Percentiles rank a stretch among this genome's conserved stretches.
Conservation (phyloP, 495 filamentous ascomycete genomes). For the Cercophora samala region DNA sequence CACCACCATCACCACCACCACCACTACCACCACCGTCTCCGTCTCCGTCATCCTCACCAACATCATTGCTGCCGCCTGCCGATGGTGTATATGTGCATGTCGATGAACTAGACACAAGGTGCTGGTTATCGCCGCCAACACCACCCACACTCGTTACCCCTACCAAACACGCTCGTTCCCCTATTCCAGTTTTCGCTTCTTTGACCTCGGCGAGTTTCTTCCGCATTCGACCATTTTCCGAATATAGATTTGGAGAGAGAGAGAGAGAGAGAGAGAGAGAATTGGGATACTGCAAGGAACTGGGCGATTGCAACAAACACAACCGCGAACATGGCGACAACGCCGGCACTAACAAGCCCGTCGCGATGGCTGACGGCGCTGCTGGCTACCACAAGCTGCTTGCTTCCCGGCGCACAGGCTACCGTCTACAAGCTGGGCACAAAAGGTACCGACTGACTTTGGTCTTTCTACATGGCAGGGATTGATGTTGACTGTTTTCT, state of each 20-base stretch:
- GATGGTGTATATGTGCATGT: neutral
- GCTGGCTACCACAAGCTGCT: constrained; percentile 19
- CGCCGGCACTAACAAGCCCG: constrained; percentile 11
- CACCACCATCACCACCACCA: neutral
- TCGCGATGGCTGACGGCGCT: constrained; percentile 23
- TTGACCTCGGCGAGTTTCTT: neutral
- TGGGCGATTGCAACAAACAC: neutral
- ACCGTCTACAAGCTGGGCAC: constrained; percentile 29
- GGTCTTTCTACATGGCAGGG: no score
- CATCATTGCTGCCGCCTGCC: no score
- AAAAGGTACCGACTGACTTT: constrained; percentile 19
- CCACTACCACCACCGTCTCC: constrained; percentile 11
- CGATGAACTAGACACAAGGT: neutral
- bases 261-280: neutral
- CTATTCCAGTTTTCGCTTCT: neutral
- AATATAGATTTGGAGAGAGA: neutral
- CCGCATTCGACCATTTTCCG: neutral
- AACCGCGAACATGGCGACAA: constrained; percentile 9
- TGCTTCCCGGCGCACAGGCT: constrained; percentile 22
- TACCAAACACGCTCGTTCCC: constrained; percentile 3
- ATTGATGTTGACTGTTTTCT: constrained; percentile 14
- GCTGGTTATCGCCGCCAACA: neutral
- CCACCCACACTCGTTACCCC: constrained; percentile 5
- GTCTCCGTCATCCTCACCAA: constrained; percentile 5
- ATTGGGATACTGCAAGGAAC: neutral